Evolutionary conservation across 345 rosid species (phyloP).

Genomic region (Citrus sinensis): DNA sequence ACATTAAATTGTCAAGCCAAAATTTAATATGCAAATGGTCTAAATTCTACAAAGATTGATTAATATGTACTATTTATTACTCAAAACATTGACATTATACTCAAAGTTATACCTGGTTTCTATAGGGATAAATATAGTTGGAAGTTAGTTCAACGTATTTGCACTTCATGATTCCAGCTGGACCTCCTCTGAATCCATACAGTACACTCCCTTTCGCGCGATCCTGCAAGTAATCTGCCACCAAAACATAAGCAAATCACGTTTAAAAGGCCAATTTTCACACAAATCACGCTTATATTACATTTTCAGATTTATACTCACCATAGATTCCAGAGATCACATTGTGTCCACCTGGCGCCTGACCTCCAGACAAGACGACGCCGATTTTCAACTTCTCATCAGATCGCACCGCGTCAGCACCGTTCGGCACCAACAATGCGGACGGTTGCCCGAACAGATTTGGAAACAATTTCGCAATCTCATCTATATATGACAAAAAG

Average conservation of each 20-base stretch:
- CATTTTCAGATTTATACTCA: slow-evolving; percentile 25
- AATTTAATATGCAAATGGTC: neutral
- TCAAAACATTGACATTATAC: neutral
- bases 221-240: slow-evolving; percentile 80
- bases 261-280: neutral
- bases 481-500: slow-evolving; percentile 35
- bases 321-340: slow-evolving; percentile 91
- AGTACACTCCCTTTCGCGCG: slow-evolving; percentile 65
- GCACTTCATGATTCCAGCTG: slow-evolving; percentile 97
- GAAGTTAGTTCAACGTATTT: slow-evolving; percentile 71
- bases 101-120: slow-evolving; percentile 65
- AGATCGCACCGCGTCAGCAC: slow-evolving; percentile 23
- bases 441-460: slow-evolving; percentile 87
- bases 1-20: neutral
- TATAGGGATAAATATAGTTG: slow-evolving; percentile 71
- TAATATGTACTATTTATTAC: neutral
- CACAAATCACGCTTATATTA: neutral
- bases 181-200: slow-evolving; percentile 94
- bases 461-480: slow-evolving; percentile 90
- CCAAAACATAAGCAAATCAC: slow-evolving; percentile 4
- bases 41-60: neutral
- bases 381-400: slow-evolving; percentile 76
- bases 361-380: slow-evolving; percentile 95
- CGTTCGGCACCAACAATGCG: slow-evolving; percentile 52
- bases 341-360: slow-evolving; percentile 99